Evolutionary conservation across 1,139 yeast species (phyloP).

Genomic region (Casaregolazyma suthepensis): DNA sequence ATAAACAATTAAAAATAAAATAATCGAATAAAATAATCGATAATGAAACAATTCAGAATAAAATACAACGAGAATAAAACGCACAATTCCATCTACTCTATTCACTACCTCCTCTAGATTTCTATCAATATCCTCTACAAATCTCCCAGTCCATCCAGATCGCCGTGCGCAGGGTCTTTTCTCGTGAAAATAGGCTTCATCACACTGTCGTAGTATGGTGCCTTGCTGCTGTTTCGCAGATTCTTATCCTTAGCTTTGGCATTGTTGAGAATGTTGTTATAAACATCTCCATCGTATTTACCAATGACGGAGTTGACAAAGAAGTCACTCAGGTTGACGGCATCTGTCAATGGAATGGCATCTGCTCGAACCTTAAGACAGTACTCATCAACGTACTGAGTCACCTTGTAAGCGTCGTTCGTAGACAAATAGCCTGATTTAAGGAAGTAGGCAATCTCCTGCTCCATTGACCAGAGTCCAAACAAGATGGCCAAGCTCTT

Average conservation of each 20-base stretch:
- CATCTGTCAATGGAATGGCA: conserved; percentile 79
- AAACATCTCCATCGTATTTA: conserved; percentile 76
- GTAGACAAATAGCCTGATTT: conserved; percentile 50
- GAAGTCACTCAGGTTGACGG: conserved; percentile 81
- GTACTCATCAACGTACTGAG: conserved; percentile 33
- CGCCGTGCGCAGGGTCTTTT: conserved; percentile 16
- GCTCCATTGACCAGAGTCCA: conserved; percentile 67
- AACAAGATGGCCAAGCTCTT: conserved; percentile 51
- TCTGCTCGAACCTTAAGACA: conserved; percentile 48
- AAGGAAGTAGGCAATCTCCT: conserved; percentile 69
- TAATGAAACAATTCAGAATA: too few relatives aligned
- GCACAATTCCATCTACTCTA: not conserved
- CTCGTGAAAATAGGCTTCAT: conserved; percentile 39
- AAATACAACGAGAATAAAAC: too few relatives aligned
- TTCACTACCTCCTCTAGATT: not conserved
- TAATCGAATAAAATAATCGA: too few relatives aligned
- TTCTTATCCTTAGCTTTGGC: conserved; percentile 28
- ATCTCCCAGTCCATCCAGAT: conserved; percentile 12
- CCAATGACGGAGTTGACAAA: conserved; percentile 85
- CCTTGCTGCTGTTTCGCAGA: conserved; percentile 28
- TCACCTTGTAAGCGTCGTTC: conserved; percentile 31
- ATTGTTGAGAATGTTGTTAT: conserved; percentile 54
- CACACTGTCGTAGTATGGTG: conserved; percentile 37
- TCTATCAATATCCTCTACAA: not conserved
- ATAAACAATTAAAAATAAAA: too few relatives aligned